Percentiles rank a stretch among this genome's conserved stretches.
These are phyloP conservation scores for Harrya chromipes DNA, from an alignment of 768 basidiomycete genomes.

Conservation along the genomic window DNA sequence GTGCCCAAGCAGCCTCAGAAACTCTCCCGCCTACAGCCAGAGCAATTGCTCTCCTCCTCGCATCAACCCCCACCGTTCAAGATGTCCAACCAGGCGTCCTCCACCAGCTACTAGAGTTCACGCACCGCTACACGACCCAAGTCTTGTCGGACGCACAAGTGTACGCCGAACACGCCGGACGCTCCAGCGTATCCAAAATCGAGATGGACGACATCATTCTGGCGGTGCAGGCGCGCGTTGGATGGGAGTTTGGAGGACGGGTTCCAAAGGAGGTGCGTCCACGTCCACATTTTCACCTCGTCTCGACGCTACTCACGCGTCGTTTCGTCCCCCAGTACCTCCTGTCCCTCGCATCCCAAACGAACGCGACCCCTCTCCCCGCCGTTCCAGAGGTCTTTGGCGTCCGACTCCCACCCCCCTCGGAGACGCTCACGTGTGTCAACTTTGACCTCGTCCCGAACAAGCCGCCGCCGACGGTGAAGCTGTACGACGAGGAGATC, in stretches of 20 bases:
- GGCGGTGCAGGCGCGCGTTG: slow-evolving; percentile 84
- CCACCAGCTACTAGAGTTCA: slow-evolving; percentile 84
- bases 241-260: slow-evolving; percentile 89
- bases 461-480: slow-evolving; percentile 74
- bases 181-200: slow-evolving; percentile 57
- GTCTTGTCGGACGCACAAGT: slow-evolving; percentile 82
- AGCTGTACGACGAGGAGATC: slow-evolving; percentile 74
- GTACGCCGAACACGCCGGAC: slow-evolving; percentile 84
- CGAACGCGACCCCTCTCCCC: slow-evolving; percentile 77
- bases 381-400: slow-evolving; percentile 88
- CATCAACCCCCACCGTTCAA: slow-evolving; percentile 79
- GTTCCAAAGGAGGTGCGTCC: slow-evolving; percentile 79
- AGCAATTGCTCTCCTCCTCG: slow-evolving; percentile 77
- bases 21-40: slow-evolving; percentile 83
- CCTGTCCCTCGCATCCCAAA: slow-evolving; percentile 77
- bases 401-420: slow-evolving; percentile 65
- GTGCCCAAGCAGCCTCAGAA: slow-evolving; percentile 40
- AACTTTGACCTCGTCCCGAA: slow-evolving; percentile 88
- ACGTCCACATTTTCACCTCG: neutral
- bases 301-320: neutral
- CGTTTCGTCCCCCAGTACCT: slow-evolving; percentile 49
- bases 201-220: slow-evolving; percentile 81
- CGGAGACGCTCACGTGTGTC: slow-evolving; percentile 73
- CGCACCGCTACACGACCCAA: slow-evolving; percentile 80
- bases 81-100: slow-evolving; percentile 85